Percentiles rank a stretch among this genome's conserved stretches.
Evolutionary conservation across 2,329 filamentous ascomycete genomes (phyloP).

Genomic region (Cytospora schulzeri): DNA sequence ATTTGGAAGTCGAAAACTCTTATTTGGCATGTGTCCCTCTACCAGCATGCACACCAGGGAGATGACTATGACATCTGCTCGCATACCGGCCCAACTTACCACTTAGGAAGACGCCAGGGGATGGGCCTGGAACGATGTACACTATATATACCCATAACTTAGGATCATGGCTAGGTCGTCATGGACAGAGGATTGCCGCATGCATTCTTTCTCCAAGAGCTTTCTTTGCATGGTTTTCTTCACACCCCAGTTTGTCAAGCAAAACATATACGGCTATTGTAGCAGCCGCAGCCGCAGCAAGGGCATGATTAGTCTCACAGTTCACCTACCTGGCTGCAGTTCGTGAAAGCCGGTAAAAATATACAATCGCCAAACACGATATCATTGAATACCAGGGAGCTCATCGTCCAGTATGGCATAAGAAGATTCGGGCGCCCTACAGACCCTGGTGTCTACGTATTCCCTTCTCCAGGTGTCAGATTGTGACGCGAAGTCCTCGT

Average conservation of each 20-base stretch:
- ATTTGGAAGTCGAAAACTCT: background rate
- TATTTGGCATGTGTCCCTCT: background rate
- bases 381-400: background rate
- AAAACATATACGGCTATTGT: too few species aligned
- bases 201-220: background rate
- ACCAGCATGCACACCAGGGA: background rate
- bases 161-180: background rate
- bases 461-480: background rate
- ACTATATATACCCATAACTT: slow-evolving; percentile 6
- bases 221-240: background rate
- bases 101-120: background rate
- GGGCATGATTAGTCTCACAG: too few species aligned
- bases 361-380: background rate
- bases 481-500: background rate
- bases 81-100: background rate
- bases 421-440: background rate
- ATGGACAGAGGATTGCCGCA: background rate
- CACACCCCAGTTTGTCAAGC: too few species aligned
- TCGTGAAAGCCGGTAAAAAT: too few species aligned
- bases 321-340: too few species aligned
- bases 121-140: background rate
- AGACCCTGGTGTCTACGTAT: background rate
- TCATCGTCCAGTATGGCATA: background rate
- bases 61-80: background rate
- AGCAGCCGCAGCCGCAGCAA: too few species aligned